Conservation (phyloP, 192 early-diverging fungal species). For the Bifiguratus adelaidae region DNA sequence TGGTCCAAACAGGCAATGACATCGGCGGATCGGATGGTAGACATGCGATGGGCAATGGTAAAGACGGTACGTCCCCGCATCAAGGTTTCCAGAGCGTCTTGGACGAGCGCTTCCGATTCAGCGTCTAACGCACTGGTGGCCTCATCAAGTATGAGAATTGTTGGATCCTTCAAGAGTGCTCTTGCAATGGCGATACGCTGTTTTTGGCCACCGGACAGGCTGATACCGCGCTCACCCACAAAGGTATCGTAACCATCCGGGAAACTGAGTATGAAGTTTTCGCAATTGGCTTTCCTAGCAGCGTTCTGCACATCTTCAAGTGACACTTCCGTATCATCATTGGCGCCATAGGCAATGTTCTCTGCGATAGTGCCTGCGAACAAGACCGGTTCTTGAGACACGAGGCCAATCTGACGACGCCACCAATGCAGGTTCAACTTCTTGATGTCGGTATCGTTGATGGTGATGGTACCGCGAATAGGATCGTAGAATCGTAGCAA, state of each 20-base stretch:
- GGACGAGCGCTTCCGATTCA: constrained; percentile 52
- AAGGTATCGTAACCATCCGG: constrained; percentile 40
- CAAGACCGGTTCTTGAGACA: constrained; percentile 65
- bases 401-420: constrained; percentile 52
- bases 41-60: constrained; percentile 62
- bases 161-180: constrained; percentile 27
- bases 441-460: constrained; percentile 49
- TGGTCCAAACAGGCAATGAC: constrained; percentile 35
- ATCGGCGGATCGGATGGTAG: constrained; percentile 52
- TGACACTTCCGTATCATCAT: constrained; percentile 43
- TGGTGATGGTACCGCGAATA: constrained; percentile 31
- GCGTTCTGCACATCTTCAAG: constrained; percentile 54
- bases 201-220: constrained; percentile 39
- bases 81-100: constrained; percentile 43
- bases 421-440: constrained; percentile 39
- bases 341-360: constrained; percentile 54
- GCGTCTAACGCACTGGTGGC: constrained; percentile 54
- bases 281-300: constrained; percentile 62
- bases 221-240: constrained; percentile 29
- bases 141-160: constrained; percentile 44
- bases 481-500: constrained; percentile 71
- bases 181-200: constrained; percentile 37
- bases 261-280: constrained; percentile 47
- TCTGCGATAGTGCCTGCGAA: constrained; percentile 60
- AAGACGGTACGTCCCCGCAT: constrained; percentile 52